These are phyloP conservation scores for Chrysosphaeria jannelii DNA, from an alignment of 2,329 filamentous ascomycete species.

Conservation along the genomic window DNA sequence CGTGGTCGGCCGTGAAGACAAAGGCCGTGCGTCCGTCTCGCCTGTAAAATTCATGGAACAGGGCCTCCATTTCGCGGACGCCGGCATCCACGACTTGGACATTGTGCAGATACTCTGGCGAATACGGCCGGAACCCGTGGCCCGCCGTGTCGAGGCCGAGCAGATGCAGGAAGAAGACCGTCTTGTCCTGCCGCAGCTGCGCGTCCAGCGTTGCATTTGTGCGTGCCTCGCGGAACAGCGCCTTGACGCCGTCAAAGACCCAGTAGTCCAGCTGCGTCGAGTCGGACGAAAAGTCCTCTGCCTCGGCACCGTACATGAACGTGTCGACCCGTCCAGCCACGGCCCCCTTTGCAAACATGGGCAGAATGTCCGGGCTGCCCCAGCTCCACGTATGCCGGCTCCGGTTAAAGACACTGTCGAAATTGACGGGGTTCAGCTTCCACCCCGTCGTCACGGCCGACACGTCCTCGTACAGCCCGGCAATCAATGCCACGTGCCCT, in stretches of 20 bases:
- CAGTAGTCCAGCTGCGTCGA: constrained; percentile 61
- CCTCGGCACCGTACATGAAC: constrained; percentile 55
- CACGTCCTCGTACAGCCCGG: constrained; percentile 90
- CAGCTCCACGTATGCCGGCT: constrained; percentile 96
- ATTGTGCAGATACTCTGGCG: constrained; percentile 80
- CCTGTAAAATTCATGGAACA: constrained; percentile 64
- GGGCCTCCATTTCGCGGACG: constrained; percentile 49
- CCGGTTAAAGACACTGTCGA: constrained; percentile 94
- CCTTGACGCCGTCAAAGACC: constrained; percentile 87
- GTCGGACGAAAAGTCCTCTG: constrained; percentile 70
- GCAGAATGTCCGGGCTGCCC: constrained; percentile 90
- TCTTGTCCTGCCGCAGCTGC: constrained; percentile 48
- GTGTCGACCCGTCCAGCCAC: constrained; percentile 64
- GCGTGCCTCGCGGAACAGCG: constrained; percentile 52
- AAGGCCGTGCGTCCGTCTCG: constrained; percentile 59
- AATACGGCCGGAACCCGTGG: constrained; percentile 68
- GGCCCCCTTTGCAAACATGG: constrained; percentile 91
- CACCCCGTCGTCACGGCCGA: constrained; percentile 91
- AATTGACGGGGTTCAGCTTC: constrained; percentile 95
- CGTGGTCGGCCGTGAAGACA: constrained; percentile 91
- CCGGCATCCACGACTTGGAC: constrained; percentile 83
- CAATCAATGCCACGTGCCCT: constrained; percentile 88
- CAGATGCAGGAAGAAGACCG: constrained; percentile 86
- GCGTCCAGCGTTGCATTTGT: constrained; percentile 45
- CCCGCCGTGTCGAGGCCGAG: constrained; percentile 78